Conservation (phyloP, 345 rosid species). For the Gossypium australe region DNA sequence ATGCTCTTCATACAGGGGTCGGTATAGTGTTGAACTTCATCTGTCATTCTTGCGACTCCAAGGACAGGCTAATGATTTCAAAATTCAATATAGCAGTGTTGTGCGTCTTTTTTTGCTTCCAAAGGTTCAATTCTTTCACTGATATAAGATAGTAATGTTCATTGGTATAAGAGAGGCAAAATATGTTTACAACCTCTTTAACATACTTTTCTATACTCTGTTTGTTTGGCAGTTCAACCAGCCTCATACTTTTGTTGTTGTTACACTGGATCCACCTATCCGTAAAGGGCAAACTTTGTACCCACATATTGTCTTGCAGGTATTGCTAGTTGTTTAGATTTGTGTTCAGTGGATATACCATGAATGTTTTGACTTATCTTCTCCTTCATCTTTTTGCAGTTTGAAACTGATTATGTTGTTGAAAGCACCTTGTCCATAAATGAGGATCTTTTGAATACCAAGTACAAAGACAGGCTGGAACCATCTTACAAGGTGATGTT, state of each 20-base stretch:
- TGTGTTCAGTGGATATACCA: background rate
- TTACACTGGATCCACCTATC: conserved; percentile 96
- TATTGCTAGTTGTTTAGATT: conserved; percentile 21
- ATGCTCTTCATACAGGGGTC: conserved; percentile 59
- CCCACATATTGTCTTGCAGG: conserved; percentile 95
- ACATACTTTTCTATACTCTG: background rate
- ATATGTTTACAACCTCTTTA: conserved; percentile 8
- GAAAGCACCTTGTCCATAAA: conserved; percentile 54
- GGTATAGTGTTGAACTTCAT: conserved; percentile 95
- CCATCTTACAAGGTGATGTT: conserved; percentile 65
- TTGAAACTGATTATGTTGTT: conserved; percentile 72
- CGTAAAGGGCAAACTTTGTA: conserved; percentile 96
- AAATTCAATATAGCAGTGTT: conserved; percentile 96
- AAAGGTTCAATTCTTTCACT: conserved; percentile 42
- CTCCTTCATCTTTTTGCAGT: conserved; percentile 35
- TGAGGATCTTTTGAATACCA: conserved; percentile 72
- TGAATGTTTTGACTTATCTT: conserved; percentile 5
- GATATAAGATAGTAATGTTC: background rate
- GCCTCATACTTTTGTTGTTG: conserved; percentile 89
- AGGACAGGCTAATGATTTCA: conserved; percentile 99
- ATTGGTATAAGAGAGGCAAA: background rate
- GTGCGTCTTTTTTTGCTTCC: conserved; percentile 96
- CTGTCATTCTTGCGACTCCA: conserved; percentile 79
- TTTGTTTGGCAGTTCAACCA: conserved; percentile 68
- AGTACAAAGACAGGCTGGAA: conserved; percentile 88